Conservation (phyloP, 306 rosid genomes). For the Glycine latifolia region DNA sequence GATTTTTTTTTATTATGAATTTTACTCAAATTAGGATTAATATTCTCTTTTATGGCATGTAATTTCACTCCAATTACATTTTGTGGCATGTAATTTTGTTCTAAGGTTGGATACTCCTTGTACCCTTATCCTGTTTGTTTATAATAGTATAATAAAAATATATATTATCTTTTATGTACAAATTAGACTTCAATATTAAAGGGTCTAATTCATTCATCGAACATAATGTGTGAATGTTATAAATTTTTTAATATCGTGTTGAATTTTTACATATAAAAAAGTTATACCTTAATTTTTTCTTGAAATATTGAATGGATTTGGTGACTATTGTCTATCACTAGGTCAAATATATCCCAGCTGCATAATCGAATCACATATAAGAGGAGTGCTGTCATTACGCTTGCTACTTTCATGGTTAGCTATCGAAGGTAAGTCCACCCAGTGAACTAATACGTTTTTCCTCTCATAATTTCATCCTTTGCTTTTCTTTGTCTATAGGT, state of each 20-base stretch:
- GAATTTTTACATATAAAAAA: too few relatives aligned
- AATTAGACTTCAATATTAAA: constrained; percentile 4
- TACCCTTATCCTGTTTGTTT: too few relatives aligned
- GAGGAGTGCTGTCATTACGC: constrained; percentile 15
- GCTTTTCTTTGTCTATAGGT: too few relatives aligned
- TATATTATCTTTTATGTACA: too few relatives aligned
- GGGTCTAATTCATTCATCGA: too few relatives aligned
- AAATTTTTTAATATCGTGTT: too few relatives aligned
- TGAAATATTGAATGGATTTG: constrained; percentile 35
- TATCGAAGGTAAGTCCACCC: constrained; percentile 19
- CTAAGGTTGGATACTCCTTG: too few relatives aligned
- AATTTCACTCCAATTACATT: too few relatives aligned
- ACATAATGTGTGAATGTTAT: too few relatives aligned
- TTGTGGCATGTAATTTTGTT: too few relatives aligned
- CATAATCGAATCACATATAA: not conserved
- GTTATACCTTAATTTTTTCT: not conserved
- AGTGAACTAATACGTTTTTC: not conserved
- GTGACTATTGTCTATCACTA: constrained; percentile 40
- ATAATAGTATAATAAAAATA: too few relatives aligned
- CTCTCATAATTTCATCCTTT: not conserved
- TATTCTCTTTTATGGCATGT: not conserved
- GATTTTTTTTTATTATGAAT: too few relatives aligned
- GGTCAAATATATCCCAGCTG: constrained; percentile 40
- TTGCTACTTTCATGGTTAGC: constrained; percentile 1
- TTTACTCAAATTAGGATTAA: not conserved